Evolutionary conservation across 2,329 filamentous ascomycete species (phyloP).

Genomic region (Alternaria panax): DNA sequence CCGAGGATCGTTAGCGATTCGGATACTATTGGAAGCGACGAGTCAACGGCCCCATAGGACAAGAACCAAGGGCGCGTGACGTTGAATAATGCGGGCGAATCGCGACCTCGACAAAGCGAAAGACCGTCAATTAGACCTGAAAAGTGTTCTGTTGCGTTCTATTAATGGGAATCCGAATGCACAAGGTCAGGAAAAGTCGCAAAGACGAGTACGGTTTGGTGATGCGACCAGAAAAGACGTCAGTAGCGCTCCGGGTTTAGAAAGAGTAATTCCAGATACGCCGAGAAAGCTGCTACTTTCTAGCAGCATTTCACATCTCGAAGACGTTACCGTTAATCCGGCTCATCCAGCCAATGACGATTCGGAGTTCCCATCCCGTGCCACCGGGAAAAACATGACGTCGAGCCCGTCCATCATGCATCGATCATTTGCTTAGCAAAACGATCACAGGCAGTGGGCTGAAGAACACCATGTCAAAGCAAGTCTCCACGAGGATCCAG

Average conservation of each 20-base stretch:
- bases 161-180: neutral
- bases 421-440: neutral
- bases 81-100: neutral
- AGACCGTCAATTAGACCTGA: neutral
- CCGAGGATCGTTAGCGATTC: neutral
- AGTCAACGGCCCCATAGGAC: no score
- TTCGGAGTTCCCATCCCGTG: neutral
- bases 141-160: neutral
- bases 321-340: neutral
- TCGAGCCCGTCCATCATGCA: neutral
- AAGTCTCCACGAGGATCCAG: neutral
- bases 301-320: neutral
- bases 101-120: neutral
- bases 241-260: neutral
- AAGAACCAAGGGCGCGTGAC: neutral
- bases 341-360: neutral
- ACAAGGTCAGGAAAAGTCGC: neutral
- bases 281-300: no score
- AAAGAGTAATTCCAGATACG: no score
- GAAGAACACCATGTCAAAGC: neutral
- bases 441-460: neutral
- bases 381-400: neutral
- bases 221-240: neutral
- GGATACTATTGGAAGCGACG: neutral
- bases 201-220: neutral